Base-by-base conservation (phyloP, 2,329 filamentous ascomycete species). In the Mollisiaceae sp. region DNA sequence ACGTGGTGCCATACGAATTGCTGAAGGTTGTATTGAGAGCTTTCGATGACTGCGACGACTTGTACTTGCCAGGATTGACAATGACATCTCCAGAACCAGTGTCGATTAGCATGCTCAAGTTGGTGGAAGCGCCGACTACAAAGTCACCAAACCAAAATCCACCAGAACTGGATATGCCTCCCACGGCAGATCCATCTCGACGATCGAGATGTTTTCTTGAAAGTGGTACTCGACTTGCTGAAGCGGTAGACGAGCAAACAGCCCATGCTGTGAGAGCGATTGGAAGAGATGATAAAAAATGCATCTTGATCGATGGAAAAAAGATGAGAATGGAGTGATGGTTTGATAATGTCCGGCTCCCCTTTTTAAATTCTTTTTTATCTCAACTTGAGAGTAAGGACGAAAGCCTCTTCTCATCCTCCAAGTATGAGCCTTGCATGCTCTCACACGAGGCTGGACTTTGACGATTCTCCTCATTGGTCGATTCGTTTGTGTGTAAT, bases 141-240 rank as follows among this genome's bases (percentile, higher is more conserved):
- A 69, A 61, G 32, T 68, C 60, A 4, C 60, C 60, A 22, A 59
- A 67, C 66, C 63, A 70, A 59, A 68, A 70, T 14, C 59, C 60
- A 1, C 15, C 50, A 8, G 50, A 54, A 18, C 50, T 54, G 11
- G 50, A 54, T 32, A 54, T 35, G 8, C 14, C 50, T 54, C n/a
- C 8, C 18, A 54, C 50, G 9, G 50, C 22, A 27, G 50, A 54
- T 35, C 22, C 50, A 54, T 54, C 50, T 35, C 50, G 24, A n/a
- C 50, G 24, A 8, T 54, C 11, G 18, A 35, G 24, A 54, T 54
- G 9, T 54, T 24, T 54, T 54, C 24, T 35, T 35, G 50, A 54
- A 9, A 54, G 32, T 18, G 50, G 50, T 54, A 32, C 8, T n/a
- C 50, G 50, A 32, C 50, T 54, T 32, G 24, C 50, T 35, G 8